These are phyloP conservation scores for Wickerhamomyces sp. DNA, from an alignment of 1,139 yeast species.

Conservation along the genomic window DNA sequence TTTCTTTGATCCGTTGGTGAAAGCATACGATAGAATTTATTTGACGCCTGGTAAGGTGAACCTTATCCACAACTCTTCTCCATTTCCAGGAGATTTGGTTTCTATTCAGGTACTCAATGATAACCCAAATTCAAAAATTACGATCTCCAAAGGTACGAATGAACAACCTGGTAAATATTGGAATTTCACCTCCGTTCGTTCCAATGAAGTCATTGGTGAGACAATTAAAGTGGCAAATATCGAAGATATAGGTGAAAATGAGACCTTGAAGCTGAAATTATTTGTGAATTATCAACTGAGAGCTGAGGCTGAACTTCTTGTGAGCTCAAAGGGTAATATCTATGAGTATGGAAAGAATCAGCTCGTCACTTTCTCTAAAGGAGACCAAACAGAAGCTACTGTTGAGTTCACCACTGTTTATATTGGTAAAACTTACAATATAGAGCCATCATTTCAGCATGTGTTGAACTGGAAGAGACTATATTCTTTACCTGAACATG, in stretches of 20 bases:
- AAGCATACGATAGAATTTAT: conserved; percentile 56
- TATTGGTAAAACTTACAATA: conserved; percentile 65
- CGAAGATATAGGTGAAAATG: conserved; percentile 40
- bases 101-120: conserved; percentile 32
- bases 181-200: conserved; percentile 75
- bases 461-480: conserved; percentile 53
- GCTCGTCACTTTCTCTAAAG: conserved; percentile 19
- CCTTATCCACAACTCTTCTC: conserved; percentile 20
- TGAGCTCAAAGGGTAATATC: conserved; percentile 29
- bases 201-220: conserved; percentile 74
- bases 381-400: conserved; percentile 39
- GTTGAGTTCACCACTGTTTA: conserved; percentile 61
- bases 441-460: conserved; percentile 53
- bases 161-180: conserved; percentile 51
- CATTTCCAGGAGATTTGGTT: conserved; percentile 27
- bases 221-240: conserved; percentile 57
- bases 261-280: conserved; percentile 52
- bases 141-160: conserved; percentile 67
- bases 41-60: conserved; percentile 50
- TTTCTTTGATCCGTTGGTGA: conserved; percentile 59
- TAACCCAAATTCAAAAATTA: conserved; percentile 39
- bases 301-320: conserved; percentile 14
- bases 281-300: conserved; percentile 46
- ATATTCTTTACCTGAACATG: conserved; percentile 24
- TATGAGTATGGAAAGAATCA: conserved; percentile 32